phyloP scores from a whole-genome alignment of 2,329 filamentous ascomycete genomes.

The Colletotrichum aenigma region DNA sequence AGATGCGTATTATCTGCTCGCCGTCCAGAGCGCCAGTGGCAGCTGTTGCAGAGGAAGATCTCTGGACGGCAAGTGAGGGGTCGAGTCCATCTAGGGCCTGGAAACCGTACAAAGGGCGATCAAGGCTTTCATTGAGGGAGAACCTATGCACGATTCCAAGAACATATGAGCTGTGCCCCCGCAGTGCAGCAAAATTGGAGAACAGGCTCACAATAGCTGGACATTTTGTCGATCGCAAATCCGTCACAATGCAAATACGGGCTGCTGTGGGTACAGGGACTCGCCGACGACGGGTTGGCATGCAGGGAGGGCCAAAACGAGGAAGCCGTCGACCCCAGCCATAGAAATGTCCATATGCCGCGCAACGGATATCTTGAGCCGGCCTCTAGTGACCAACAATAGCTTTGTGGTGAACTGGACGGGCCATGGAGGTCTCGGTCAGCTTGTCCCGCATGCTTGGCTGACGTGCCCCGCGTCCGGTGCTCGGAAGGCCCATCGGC shows the following conservation, averaged over 20 bases:
- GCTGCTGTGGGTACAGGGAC: slow-evolving; percentile 26
- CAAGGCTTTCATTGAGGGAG: slow-evolving; percentile 36
- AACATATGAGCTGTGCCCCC: not conserved
- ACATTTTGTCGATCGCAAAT: slow-evolving; percentile 34
- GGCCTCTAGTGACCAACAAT: slow-evolving; percentile 46
- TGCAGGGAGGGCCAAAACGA: slow-evolving; percentile 28
- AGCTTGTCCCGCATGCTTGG: slow-evolving; percentile 22
- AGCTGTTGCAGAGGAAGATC: slow-evolving; percentile 34
- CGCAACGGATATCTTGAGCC: slow-evolving; percentile 46
- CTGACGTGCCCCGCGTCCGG: slow-evolving; percentile 15
- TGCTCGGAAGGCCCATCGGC: slow-evolving; percentile 29
- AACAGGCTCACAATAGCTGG: slow-evolving; percentile 34
- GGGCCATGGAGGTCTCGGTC: slow-evolving; percentile 4
- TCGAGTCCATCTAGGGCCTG: slow-evolving; percentile 35
- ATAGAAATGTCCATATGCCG: slow-evolving; percentile 38
- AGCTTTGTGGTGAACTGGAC: slow-evolving; percentile 28
- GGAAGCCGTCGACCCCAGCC: slow-evolving; percentile 29
- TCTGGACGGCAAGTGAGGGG: slow-evolving; percentile 31
- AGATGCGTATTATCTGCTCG: not conserved
- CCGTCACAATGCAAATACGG: slow-evolving; percentile 38
- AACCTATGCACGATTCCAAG: slow-evolving; percentile 32
- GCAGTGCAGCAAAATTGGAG: not conserved
- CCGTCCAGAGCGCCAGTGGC: slow-evolving; percentile 25
- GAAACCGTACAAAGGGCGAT: slow-evolving; percentile 39
- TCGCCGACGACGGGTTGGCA: slow-evolving; percentile 32